phyloP scores from a whole-genome alignment of 305 asterid species.

The Fraxinus floribunda region DNA sequence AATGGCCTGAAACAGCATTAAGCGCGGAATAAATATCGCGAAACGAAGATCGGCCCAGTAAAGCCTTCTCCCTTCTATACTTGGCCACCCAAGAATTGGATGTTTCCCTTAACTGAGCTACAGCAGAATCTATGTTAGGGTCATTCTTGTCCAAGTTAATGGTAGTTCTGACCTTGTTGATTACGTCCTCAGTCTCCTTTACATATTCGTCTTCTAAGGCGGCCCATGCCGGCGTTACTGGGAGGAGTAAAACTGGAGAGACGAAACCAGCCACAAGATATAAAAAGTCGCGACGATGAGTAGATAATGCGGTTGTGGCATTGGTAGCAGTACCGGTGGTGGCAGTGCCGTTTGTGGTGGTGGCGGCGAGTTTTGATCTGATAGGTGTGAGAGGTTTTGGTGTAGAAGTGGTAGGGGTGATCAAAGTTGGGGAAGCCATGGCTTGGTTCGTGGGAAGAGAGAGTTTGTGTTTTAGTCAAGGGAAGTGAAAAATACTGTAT shows the following conservation, averaged over 20 bases:
- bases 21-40: constrained; percentile 90
- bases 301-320: neutral
- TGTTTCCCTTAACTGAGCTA: constrained; percentile 64
- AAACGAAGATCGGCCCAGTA: constrained; percentile 72
- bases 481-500: constrained; percentile 22
- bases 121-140: constrained; percentile 66
- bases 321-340: constrained; percentile 3
- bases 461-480: neutral
- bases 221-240: constrained; percentile 43
- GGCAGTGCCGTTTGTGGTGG: constrained; percentile 4
- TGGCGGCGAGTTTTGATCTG: constrained; percentile 33
- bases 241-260: constrained; percentile 32
- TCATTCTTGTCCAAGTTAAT: constrained; percentile 61
- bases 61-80: constrained; percentile 75
- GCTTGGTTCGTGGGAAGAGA: neutral
- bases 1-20: constrained; percentile 92
- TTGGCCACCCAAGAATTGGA: constrained; percentile 96
- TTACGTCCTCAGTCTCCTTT: constrained; percentile 67
- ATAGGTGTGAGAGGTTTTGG: constrained; percentile 31
- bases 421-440: constrained; percentile 57
- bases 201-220: constrained; percentile 74
- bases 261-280: constrained; percentile 42
- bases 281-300: constrained; percentile 52
- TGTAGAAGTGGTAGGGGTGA: constrained; percentile 38
- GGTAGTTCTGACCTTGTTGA: constrained; percentile 64